Evolutionary conservation across 78 protist species (phyloP), one percentile per base, ranked within the genome.

Genomic region (Pigoraptor vietnamica): DNA sequence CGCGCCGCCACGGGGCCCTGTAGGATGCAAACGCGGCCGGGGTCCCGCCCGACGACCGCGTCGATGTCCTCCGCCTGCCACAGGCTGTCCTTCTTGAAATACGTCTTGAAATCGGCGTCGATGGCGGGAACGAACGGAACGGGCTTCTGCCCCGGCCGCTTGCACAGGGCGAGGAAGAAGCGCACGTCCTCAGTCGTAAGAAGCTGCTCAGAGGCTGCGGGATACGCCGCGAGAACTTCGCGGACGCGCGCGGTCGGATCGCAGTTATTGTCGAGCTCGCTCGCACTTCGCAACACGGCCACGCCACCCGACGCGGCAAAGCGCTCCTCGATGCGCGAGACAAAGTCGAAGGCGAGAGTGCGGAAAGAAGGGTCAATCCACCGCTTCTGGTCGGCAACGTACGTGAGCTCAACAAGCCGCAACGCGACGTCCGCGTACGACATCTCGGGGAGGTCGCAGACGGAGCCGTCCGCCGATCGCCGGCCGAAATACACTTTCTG

Each of bases 1-100:
- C 35, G 23, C 2, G 92, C 95, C 14, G 96, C 92, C 14, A 95
- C 91, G 86, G 96, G 96, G 23, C 96, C 96, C 21, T 93, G 95
- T 33, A 95, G 92, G 82, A 95, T 90, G 79, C 67, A 81, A 33
- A 93, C 95, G 25, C 95, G 92, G 37, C 36, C 89, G 14, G 84
- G 82, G 56, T 95, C 96, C 81, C 33, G 67, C 14, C 36, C 96
- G 0, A 33, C 40, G 32, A 95, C 95, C 33, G 91, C 89, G 33
- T 90, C 88, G 29, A 93, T 87, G 84, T 89, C 82, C 81, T 95
- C 96, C 10, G 92, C 87, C n/a, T 88, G 29, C 94, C 93, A 95
- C 81, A 95, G 92, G 0, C 92, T 86, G 90, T 95, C 96, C 91
- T 95, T 93, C 94, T 95, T 95, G 86, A 93, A 93, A 81, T 89